These are phyloP conservation scores for Blakeslea trispora DNA, from an alignment of 371 early-diverging fungal genomes.

Conservation along the genomic window DNA sequence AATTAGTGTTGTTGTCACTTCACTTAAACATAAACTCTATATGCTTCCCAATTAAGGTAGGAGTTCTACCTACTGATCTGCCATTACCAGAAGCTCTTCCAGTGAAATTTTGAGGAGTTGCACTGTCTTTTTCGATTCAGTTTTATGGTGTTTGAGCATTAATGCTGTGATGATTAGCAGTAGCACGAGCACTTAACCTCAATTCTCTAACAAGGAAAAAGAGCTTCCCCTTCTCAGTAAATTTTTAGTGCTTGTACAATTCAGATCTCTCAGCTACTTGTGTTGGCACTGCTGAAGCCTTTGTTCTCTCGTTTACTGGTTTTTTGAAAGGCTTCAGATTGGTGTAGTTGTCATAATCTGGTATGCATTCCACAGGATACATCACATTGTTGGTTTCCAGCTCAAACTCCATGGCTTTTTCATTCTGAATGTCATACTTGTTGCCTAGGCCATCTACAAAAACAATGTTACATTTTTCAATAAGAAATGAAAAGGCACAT, in stretches of 20 bases:
- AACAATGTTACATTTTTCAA: not conserved
- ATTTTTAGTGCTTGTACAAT: slow-evolving; percentile 3
- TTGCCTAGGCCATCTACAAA: slow-evolving; percentile 4
- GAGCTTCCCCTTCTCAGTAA: slow-evolving; percentile 2
- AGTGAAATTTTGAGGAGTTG: not conserved
- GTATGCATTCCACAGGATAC: slow-evolving; percentile 4
- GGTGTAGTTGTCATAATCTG: not conserved
- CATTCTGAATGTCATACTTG: no score
- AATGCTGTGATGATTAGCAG: not conserved
- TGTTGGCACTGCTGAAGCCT: not conserved
- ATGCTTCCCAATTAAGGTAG: slow-evolving; percentile 4
- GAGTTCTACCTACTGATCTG: slow-evolving; percentile 8
- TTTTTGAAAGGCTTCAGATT: not conserved
- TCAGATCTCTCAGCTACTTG: not conserved
- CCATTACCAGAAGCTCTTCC: not conserved
- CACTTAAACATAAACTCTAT: slow-evolving; percentile 11
- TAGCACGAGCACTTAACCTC: slow-evolving; percentile 1
- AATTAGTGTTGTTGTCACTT: slow-evolving; percentile 2
- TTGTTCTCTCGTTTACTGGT: not conserved
- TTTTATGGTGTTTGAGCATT: slow-evolving; percentile 5
- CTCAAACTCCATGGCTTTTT: no score
- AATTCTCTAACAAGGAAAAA: not conserved
- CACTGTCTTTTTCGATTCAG: slow-evolving; percentile 4
- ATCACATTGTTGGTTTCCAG: not conserved
- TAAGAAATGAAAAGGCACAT: not conserved